Evolutionary conservation across 805 yeast genomes (phyloP), one percentile per base, ranked within the genome.

Genomic region (Yarrowia osloensis): DNA sequence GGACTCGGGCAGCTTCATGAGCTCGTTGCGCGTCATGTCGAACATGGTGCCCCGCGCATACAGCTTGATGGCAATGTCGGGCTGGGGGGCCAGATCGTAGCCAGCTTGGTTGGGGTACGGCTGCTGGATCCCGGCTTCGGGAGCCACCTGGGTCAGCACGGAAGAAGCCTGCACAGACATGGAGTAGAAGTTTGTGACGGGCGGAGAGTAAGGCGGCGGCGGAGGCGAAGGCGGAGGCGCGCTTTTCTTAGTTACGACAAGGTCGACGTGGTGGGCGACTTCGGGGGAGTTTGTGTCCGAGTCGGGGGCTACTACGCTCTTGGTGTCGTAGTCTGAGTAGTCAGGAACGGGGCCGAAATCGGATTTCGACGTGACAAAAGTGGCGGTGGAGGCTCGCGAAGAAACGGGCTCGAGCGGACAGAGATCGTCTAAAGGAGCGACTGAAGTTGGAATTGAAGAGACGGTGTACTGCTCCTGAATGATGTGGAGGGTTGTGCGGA

Each of bases 1-100:
- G 69, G 93, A 87, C 75, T 95, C 99, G 0, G 99, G 99, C 35
- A 95, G 80, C 65, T 91, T 86, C 91, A 93, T 88, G 71, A 95
- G 82, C 75, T 91, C 97, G 72, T 91, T 96, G 69, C 97, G 82
- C 5, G 96, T 87, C 57, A 95, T 87, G 61, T 86, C 85, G 76
- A 93, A 91, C 69, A 82, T 79, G 19, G 78, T 78, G 21, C 96
- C 97, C 61, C 97, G 84, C 66, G 94, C 83, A 73, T 90, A 87
- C 78, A 94, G 81, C 73, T 85, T 87, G 67, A 94, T 90, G 74
- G 84, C 85, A 72, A 81, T 84, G 71, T 85, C 88, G n/a, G 49
- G 52, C 44, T 44, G 42, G 2, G 54, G 52, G 0, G 44, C 35
- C 35, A 57, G 15, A 11, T 57, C 49, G 17, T 65, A 68, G 17